These are phyloP conservation scores for Pseudogymnoascus sp. DNA, from an alignment of 2,329 filamentous ascomycete genomes.

Conservation along the genomic window DNA sequence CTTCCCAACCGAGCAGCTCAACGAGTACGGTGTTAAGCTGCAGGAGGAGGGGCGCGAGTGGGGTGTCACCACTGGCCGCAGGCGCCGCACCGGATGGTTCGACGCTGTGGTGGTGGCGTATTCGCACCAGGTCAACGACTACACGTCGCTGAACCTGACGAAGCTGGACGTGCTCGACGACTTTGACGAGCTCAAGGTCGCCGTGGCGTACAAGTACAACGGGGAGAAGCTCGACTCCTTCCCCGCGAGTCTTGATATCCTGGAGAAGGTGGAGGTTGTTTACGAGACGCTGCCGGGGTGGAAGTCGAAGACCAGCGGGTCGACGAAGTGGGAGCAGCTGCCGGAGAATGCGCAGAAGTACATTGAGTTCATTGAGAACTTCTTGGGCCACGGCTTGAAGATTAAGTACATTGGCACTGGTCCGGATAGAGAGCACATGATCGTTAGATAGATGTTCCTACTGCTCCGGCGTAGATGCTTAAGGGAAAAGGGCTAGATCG, in stretches of 20 bases:
- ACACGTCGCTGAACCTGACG: slow-evolving; percentile 48
- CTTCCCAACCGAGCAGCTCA: slow-evolving; percentile 56
- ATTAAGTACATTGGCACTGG: slow-evolving; percentile 61
- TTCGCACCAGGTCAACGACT: slow-evolving; percentile 33
- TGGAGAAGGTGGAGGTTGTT: slow-evolving; percentile 53
- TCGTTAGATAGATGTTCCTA: slow-evolving; percentile 26
- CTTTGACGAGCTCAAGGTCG: slow-evolving; percentile 67
- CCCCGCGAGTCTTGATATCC: slow-evolving; percentile 51
- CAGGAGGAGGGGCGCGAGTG: slow-evolving; percentile 40
- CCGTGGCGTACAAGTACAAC: slow-evolving; percentile 52
- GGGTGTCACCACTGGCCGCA: slow-evolving; percentile 45
- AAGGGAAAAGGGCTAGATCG: neutral
- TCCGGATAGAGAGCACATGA: slow-evolving; percentile 57
- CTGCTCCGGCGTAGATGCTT: neutral
- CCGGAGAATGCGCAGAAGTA: slow-evolving; percentile 58
- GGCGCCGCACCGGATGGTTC: slow-evolving; percentile 52
- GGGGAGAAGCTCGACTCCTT: slow-evolving; percentile 50
- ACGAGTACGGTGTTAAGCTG: slow-evolving; percentile 38
- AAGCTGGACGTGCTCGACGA: slow-evolving; percentile 65
- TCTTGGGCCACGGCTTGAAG: slow-evolving; percentile 45
- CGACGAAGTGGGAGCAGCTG: slow-evolving; percentile 36
- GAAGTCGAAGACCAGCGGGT: slow-evolving; percentile 53
- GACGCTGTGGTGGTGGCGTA: slow-evolving; percentile 56
- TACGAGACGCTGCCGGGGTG: slow-evolving; percentile 65
- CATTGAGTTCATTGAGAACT: slow-evolving; percentile 58